Evolutionary conservation across 176 grass and related monocot species (phyloP), one percentile per base, ranked within the genome.

Genomic region (Puya raimondii): DNA sequence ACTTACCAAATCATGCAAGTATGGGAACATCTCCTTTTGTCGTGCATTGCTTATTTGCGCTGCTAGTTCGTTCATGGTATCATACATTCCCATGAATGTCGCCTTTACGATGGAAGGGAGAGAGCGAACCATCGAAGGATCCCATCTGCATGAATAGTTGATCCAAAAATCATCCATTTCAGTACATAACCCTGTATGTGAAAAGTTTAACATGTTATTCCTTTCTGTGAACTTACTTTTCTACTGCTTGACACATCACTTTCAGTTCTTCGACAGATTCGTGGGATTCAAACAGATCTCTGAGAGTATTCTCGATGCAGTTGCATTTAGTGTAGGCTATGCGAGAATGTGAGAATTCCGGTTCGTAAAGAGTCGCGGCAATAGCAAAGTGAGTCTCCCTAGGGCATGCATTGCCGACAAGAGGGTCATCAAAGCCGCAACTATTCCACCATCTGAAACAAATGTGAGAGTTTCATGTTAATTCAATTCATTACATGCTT

Each of bases 291-390:
- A 81, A 81, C 23, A 81, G 49, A 70, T 75, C n/a, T 10, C 10
- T 70, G 58, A 81, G 48, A 11, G 71, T 47, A 73, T 81, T 75
- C 53, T 81, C 79, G 27, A 76, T 49, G 33, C 53, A 75, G 42
- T 76, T 81, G 65, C 53, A 75, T 70, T 81, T 81, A 48, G 79
- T 81, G 53, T 81, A 81, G 12, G 72, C 72, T 63, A 81, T 61
- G 21, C 79, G 65, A 29, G 48, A 58, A 26, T 4, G 22, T 53
- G 53, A 47, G 22, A 69, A 75, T 42, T 81, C 14, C 7, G 72
- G 79, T 21, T 81, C 79, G 64, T 75, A 75, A 8, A 81, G 79
- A 4, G 65, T 75, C 8, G 79, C 71, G 42, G 79, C 27, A 23
- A 81, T 81, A 17, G 51, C 63, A 12, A 75, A 81, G 74, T 81